A percentile compares a stretch with the other conserved stretches of the same genome.
phyloP scores from a whole-genome alignment of 2,329 filamentous ascomycete genomes.

The Alternaria ventricosa region DNA sequence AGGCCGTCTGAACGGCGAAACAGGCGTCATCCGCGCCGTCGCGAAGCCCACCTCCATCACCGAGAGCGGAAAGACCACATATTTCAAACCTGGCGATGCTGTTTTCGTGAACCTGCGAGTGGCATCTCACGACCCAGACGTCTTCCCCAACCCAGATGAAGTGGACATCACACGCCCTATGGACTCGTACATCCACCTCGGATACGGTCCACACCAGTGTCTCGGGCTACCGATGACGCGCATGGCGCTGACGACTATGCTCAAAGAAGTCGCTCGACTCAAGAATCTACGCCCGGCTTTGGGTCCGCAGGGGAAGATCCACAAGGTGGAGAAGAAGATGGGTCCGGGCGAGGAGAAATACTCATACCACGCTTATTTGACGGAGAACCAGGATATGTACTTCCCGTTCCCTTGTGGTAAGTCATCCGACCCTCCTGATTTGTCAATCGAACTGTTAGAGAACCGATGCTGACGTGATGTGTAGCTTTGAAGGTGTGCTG shows the following conservation, averaged over 20 bases:
- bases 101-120: slow-evolving; percentile 54
- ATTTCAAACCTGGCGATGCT: slow-evolving; percentile 47
- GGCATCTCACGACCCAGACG: slow-evolving; percentile 48
- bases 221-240: slow-evolving; percentile 53
- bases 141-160: slow-evolving; percentile 52
- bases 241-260: slow-evolving; percentile 54
- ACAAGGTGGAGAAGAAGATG: slow-evolving; percentile 50
- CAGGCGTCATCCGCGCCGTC: slow-evolving; percentile 50
- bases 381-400: slow-evolving; percentile 56
- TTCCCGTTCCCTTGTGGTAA: slow-evolving; percentile 57
- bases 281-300: slow-evolving; percentile 48
- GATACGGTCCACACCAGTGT: slow-evolving; percentile 52
- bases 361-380: slow-evolving; percentile 54
- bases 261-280: slow-evolving; percentile 52
- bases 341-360: slow-evolving; percentile 35
- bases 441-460: too few species aligned
- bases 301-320: slow-evolving; percentile 50
- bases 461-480: slow-evolving; percentile 10
- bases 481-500: slow-evolving; percentile 40
- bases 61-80: slow-evolving; percentile 37
- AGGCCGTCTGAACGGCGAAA: slow-evolving; percentile 53
- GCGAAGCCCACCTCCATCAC: slow-evolving; percentile 41
- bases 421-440: slow-evolving; percentile 21
- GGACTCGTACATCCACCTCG: slow-evolving; percentile 55
- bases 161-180: slow-evolving; percentile 49